Base-by-base conservation (phyloP, 2,329 filamentous ascomycete genomes). In the Colletotrichum camelliae region DNA sequence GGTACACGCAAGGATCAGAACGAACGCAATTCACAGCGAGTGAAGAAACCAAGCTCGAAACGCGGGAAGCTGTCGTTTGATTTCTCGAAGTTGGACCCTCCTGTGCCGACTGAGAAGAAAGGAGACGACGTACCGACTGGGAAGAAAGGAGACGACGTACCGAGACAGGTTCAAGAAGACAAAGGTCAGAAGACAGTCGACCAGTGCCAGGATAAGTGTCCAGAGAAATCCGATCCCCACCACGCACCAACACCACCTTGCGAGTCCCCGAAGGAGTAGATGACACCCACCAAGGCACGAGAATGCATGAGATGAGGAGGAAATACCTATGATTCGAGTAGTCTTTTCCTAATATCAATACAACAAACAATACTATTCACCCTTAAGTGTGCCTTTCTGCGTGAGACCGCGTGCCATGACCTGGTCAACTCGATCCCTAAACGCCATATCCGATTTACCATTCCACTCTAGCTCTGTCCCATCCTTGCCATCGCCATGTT, bases 81-180 rank as follows among this genome's bases (percentile, higher is more conserved):
- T 3, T 16, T 13, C 7, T 52, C n/a, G 33, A 24, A 66, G 27
- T 18, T 52, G 12, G 48, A 52, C 24, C 48, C 39, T 16, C 15
- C 4, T 27, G 18, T 18, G 31, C 58, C 16, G 10, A 84, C 82
- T 62, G 79, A 82, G 39, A 81, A 80, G 67, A 80, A 81, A 48
- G 12, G 39, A 48, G 39, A 48, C 18, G 18, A 48, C 5, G 39
- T 48, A 12, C 0, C 39, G 39, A 48, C 82, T 62, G 79, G 82
- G 39, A 81, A 80, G 67, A 80, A 81, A 48, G 12, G 39, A 48
- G 39, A 48, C 18, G 18, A 48, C 5, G 39, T 48, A 12, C 0
- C 39, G 39, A 48, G 0, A 48, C 39, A 48, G 3, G 39, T 9
- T 1, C 39, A 48, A 8, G 82, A 82, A 65, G 83, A 52, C 43